Conservation (phyloP, 441 rosid genomes). For the Croton setiger region DNA sequence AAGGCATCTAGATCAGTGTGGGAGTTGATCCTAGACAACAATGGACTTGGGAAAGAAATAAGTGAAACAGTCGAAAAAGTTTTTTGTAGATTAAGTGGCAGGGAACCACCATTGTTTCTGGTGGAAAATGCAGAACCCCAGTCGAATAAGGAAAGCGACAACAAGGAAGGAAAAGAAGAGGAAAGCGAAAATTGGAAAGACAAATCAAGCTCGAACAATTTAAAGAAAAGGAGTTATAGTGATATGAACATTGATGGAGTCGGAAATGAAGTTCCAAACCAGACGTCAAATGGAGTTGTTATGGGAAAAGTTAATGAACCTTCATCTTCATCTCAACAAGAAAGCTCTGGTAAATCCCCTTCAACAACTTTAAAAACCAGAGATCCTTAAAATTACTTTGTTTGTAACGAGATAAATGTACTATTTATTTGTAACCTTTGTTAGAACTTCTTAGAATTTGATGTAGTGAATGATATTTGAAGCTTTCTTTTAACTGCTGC, state of each 20-base stretch:
- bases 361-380: neutral
- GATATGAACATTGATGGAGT: conserved; percentile 44
- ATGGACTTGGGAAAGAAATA: conserved; percentile 84
- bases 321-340: conserved; percentile 23
- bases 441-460: conserved; percentile 5
- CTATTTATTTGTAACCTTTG: neutral
- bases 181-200: conserved; percentile 32
- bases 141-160: conserved; percentile 30
- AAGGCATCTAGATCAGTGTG: conserved; percentile 94
- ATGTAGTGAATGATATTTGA: neutral
- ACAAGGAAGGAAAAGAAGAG: conserved; percentile 28
- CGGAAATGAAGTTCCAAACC: conserved; percentile 33
- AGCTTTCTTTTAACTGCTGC: neutral
- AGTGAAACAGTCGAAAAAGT: conserved; percentile 59
- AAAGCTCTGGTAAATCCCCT: conserved; percentile 24
- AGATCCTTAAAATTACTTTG: neutral
- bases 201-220: conserved; percentile 34
- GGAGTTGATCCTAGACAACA: conserved; percentile 79
- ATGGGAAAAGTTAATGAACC: conserved; percentile 36
- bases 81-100: conserved; percentile 69
- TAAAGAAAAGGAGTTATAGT: conserved; percentile 58
- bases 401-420: neutral
- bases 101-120: conserved; percentile 66
- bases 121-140: conserved; percentile 30
- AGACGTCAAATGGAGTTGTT: conserved; percentile 12